phyloP scores from a whole-genome alignment of 441 rosid species.

The Corymbia citriodora region DNA sequence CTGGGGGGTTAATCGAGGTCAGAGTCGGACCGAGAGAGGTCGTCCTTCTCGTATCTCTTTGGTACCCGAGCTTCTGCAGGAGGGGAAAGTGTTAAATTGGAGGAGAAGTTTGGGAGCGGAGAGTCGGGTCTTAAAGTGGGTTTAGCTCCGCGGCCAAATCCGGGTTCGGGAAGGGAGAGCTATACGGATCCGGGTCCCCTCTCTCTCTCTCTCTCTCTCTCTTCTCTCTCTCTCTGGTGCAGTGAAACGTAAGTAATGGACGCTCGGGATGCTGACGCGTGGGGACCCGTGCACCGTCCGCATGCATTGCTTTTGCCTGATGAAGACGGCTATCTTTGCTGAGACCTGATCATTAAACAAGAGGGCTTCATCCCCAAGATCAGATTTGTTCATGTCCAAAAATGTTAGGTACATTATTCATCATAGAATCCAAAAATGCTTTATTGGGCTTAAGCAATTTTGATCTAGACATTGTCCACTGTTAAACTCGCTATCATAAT shows the following conservation, averaged over 20 bases:
- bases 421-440: not conserved
- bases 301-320: not conserved
- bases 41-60: not conserved
- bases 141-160: not conserved
- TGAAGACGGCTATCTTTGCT: not conserved
- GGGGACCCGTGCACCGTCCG: not conserved
- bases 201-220: not conserved
- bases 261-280: not conserved
- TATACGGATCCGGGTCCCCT: not conserved
- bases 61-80: not conserved
- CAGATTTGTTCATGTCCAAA: not conserved
- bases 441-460: fast-evolving
- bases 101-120: not conserved
- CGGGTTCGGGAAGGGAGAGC: not conserved
- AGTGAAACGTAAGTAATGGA: not conserved
- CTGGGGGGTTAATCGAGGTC: not conserved
- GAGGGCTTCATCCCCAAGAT: not conserved
- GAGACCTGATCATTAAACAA: not conserved
- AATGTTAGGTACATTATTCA: not conserved
- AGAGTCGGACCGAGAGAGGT: not conserved
- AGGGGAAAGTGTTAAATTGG: not conserved
- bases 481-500: fast-evolving
- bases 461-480: fast-evolving
- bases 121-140: not conserved
- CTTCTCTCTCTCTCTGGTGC: not conserved